Base-by-base conservation (phyloP, 2,329 filamentous ascomycete genomes). In the Fusarium tricinctum region DNA sequence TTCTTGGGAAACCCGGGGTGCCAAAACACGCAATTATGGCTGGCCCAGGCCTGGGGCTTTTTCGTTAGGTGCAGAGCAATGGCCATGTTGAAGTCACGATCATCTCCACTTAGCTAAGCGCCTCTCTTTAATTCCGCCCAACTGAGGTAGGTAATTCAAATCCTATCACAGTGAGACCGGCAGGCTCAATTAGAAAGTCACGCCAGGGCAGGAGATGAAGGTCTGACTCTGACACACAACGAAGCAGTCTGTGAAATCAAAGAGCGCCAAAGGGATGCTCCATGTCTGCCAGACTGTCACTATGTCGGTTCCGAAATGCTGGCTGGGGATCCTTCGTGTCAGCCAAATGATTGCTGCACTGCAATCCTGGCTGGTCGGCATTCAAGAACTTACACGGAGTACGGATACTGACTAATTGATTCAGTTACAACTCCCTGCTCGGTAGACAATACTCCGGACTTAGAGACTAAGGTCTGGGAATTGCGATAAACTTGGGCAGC, bases 51-150 rank as follows among this genome's bases (percentile, higher is more conserved):
- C 66, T 42, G 28, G 32, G 51, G 57, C 66, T 43, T 58, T 62
- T 63, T 23, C 52, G 30, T 40, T 63, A 54, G 35, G 22, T 40
- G 46, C 33, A 52, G 26, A 49, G 39, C 60, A 51, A 48, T 52
- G 28, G 28, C 28, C 28, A 30, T 30, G 28, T 13, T 30, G 28
- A 30, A 30, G 28, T 30, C 28, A 10, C 28, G 35, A 42, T 39
- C 50, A 61, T 62, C 55, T 61, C 66, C 66, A 69, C 66, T 40
- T 49, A 56, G 32, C 66, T 63, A 56, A 65, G 45, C 66, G 66
- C 66, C 3, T 30, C 66, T 62, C 56, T 39, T 32, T 33, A 53
- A 39, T 44, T 33, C 28, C 60, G 19, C 22, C 42, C 40, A 33
- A 23, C 56, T 47, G 23, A 50, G 35, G 35, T n/a, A 50, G 54